These are phyloP conservation scores for Eucalyptus shirleyi DNA, from an alignment of 345 rosid genomes.

Conservation along the genomic window DNA sequence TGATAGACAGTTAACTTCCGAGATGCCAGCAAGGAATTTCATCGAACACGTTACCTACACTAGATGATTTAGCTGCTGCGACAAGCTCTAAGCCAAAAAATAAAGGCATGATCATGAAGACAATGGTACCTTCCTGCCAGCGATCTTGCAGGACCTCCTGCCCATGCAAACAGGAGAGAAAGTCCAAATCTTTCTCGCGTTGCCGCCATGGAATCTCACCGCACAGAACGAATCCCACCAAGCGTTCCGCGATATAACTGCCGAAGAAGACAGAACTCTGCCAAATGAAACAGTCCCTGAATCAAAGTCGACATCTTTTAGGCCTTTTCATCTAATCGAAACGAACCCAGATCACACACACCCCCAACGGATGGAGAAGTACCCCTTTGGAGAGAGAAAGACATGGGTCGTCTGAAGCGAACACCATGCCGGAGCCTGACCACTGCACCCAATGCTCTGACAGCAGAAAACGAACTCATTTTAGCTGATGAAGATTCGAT, in stretches of 20 bases:
- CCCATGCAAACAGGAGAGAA: constrained; percentile 77
- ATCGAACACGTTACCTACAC: background rate
- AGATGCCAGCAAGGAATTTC: background rate
- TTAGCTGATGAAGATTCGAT: background rate
- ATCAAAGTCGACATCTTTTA: background rate
- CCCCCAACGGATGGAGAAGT: background rate
- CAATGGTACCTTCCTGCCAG: constrained; percentile 65
- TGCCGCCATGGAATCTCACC: background rate
- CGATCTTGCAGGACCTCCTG: constrained; percentile 80
- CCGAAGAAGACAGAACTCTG: constrained; percentile 17
- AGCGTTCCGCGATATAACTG: constrained; percentile 17
- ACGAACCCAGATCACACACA: background rate
- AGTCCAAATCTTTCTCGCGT: constrained; percentile 42
- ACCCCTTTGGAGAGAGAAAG: background rate
- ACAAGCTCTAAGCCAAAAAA: background rate
- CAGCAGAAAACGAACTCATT: constrained; percentile 23
- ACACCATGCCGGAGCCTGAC: constrained; percentile 35
- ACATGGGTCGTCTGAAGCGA: constrained; percentile 12
- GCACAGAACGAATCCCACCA: background rate
- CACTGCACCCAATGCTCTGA: constrained; percentile 26
- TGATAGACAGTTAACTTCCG: background rate
- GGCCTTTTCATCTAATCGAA: background rate
- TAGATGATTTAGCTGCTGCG: background rate
- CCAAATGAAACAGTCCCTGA: constrained; percentile 11
- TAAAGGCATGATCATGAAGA: background rate